phyloP scores from a whole-genome alignment of 139 green algal species.

The Chlorella sp. region DNA sequence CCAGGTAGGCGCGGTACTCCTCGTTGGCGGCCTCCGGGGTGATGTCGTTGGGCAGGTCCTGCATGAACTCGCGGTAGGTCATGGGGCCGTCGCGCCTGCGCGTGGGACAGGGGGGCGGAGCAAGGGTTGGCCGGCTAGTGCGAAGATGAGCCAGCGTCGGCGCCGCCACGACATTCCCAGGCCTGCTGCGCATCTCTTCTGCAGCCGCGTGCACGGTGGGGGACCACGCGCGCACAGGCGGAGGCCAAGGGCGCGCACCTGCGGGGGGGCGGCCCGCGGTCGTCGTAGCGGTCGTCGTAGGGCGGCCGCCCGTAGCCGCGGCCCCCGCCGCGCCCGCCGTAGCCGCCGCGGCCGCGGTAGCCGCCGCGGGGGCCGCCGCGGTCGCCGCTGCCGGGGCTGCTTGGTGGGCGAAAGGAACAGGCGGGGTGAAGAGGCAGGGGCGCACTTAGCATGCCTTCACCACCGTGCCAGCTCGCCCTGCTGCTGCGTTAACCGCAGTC shows the following conservation, averaged over 20 bases:
- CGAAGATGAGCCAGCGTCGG: no score
- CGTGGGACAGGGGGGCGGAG: not conserved
- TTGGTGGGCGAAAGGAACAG: not conserved
- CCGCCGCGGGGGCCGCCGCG: conserved; percentile 8
- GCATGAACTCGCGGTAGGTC: conserved; percentile 64
- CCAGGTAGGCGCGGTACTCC: conserved; percentile 68
- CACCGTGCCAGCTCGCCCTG: not conserved
- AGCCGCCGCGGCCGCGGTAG: not conserved
- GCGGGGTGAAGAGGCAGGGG: not conserved
- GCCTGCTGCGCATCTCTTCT: no score
- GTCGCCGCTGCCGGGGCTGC: conserved; percentile 14
- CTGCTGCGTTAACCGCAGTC: not conserved
- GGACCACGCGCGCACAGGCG: no score
- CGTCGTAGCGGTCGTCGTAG: conserved; percentile 8
- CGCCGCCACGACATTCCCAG: no score
- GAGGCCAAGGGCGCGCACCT: no score
- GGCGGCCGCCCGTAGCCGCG: no score
- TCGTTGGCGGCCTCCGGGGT: conserved; percentile 62
- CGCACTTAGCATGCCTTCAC: not conserved
- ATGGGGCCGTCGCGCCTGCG: conserved; percentile 25
- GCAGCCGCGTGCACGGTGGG: no score
- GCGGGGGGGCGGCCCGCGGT: conserved; percentile 5
- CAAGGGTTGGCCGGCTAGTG: not conserved
- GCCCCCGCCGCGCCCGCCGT: not conserved
- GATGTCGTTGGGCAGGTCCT: conserved; percentile 54